These are phyloP conservation scores for Mycena vulgaris DNA, from an alignment of 768 basidiomycete species.

Conservation along the genomic window DNA sequence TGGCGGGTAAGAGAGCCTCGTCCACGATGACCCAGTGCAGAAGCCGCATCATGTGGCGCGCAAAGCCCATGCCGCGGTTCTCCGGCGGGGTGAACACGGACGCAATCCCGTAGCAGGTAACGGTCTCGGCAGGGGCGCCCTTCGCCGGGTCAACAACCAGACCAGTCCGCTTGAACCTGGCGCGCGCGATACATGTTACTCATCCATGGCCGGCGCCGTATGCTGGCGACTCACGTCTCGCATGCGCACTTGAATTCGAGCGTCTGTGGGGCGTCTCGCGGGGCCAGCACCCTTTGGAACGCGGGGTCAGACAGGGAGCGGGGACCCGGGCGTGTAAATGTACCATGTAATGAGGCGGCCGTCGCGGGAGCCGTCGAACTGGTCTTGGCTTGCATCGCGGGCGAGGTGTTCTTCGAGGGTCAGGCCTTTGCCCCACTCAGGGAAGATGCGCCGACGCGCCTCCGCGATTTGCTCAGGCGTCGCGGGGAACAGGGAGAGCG, in stretches of 20 bases:
- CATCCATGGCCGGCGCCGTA: neutral
- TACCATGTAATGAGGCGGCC: constrained; percentile 69
- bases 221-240: constrained; percentile 65
- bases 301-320: neutral
- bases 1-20: constrained; percentile 35
- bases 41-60: constrained; percentile 74
- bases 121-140: constrained; percentile 45
- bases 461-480: constrained; percentile 61
- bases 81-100: constrained; percentile 68
- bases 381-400: constrained; percentile 57
- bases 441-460: constrained; percentile 56
- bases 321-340: neutral
- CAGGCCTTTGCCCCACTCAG: constrained; percentile 61
- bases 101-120: constrained; percentile 67
- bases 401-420: constrained; percentile 63
- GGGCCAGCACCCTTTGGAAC: constrained; percentile 68
- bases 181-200: constrained; percentile 10
- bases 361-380: constrained; percentile 59
- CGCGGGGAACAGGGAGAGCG: constrained; percentile 63
- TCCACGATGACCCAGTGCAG: constrained; percentile 70
- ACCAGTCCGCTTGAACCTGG: constrained; percentile 50
- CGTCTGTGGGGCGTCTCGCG: constrained; percentile 63
- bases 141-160: constrained; percentile 40
- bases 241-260: constrained; percentile 73
- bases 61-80: constrained; percentile 71